Conservation (phyloP, 805 yeast genomes). For the Myxozyma udenii region DNA sequence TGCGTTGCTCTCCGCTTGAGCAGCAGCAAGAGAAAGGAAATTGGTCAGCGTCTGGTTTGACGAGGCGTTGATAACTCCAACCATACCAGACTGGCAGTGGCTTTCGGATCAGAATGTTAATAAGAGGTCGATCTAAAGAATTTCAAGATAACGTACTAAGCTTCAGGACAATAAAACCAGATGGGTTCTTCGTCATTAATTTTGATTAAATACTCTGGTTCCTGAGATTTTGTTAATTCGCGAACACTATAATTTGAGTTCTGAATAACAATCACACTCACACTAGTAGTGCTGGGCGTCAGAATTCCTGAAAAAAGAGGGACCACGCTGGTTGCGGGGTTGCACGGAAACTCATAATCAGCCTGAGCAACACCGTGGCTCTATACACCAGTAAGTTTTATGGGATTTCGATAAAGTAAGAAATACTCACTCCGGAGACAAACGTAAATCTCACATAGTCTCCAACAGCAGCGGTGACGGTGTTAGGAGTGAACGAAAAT, state of each 20-base stretch:
- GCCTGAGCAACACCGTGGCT: slow-evolving; percentile 32
- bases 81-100: slow-evolving; percentile 33
- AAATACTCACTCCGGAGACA: slow-evolving; percentile 3
- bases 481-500: slow-evolving; percentile 23
- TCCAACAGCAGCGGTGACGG: slow-evolving; percentile 29
- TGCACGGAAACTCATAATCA: slow-evolving; percentile 28
- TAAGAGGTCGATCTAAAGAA: not conserved
- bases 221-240: not conserved
- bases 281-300: slow-evolving; percentile 3
- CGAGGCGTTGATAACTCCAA: slow-evolving; percentile 30
- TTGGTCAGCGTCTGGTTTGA: slow-evolving; percentile 22
- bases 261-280: not conserved
- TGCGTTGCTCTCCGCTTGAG: slow-evolving; percentile 9
- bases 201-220: slow-evolving; percentile 24
- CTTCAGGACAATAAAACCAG: slow-evolving; percentile 33
- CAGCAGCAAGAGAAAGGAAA: slow-evolving; percentile 19
- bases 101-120: slow-evolving; percentile 2
- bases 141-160: slow-evolving; percentile 5
- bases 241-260: not conserved
- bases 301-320: slow-evolving; percentile 31
- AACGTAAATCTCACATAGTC: slow-evolving; percentile 29
- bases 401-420: not conserved
- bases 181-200: slow-evolving; percentile 30
- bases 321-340: slow-evolving; percentile 4
- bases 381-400: not conserved